These are phyloP conservation scores for Amanita inopinata DNA, from an alignment of 768 basidiomycete species.

Conservation along the genomic window DNA sequence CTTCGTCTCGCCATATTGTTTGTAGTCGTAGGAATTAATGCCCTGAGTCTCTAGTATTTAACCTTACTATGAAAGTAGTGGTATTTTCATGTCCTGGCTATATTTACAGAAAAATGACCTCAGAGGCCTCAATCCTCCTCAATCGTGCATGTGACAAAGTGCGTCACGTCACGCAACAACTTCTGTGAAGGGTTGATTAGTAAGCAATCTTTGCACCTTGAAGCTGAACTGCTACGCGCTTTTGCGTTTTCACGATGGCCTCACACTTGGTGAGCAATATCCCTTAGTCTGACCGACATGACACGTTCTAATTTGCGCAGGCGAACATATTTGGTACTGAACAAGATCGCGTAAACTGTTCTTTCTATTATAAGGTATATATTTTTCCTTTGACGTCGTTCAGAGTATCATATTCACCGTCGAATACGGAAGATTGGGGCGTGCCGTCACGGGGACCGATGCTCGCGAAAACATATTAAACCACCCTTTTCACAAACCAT, in stretches of 20 bases:
- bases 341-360: slow-evolving; percentile 95
- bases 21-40: too few species aligned
- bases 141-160: too few species aligned
- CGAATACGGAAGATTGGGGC: slow-evolving; percentile 78
- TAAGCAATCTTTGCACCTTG: slow-evolving; percentile 1
- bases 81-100: too few species aligned
- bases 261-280: slow-evolving; percentile 62
- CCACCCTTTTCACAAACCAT: slow-evolving; percentile 98
- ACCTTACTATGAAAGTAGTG: too few species aligned
- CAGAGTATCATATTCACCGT: too few species aligned
- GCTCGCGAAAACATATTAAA: slow-evolving; percentile 96
- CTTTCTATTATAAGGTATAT: slow-evolving; percentile 92
- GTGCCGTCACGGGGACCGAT: slow-evolving; percentile 95
- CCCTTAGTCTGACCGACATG: background rate
- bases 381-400: too few species aligned
- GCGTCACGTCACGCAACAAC: too few species aligned
- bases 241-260: slow-evolving; percentile 39
- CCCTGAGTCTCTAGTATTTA: too few species aligned
- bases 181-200: slow-evolving; percentile 27
- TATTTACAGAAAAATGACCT: too few species aligned
- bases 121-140: too few species aligned
- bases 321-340: slow-evolving; percentile 95
- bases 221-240: background rate
- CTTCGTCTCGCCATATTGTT: too few species aligned
- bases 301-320: slow-evolving; percentile 23